phyloP scores from a whole-genome alignment of 2,329 filamentous ascomycete species.

The Fusarium verrucosum region DNA sequence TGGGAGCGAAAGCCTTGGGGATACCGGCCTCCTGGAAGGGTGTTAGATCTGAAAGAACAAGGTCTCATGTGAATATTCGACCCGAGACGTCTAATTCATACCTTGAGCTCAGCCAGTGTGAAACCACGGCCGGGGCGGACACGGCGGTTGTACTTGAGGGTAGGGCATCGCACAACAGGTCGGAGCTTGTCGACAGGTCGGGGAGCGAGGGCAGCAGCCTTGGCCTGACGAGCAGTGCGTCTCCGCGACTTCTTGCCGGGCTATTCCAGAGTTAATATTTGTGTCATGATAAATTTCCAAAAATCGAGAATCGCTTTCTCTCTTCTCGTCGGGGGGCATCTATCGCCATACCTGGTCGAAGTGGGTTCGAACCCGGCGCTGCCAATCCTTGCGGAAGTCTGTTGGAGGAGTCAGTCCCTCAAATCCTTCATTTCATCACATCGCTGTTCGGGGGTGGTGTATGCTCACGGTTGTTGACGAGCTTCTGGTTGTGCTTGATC shows the following conservation, averaged over 20 bases:
- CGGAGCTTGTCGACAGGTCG: conserved; percentile 97
- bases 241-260: conserved; percentile 95
- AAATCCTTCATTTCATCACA: conserved; percentile 39
- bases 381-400: conserved; percentile 99
- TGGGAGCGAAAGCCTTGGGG: conserved; percentile 90
- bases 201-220: conserved; percentile 94
- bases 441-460: conserved; percentile 43
- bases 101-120: conserved; percentile 97
- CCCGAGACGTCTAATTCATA: conserved; percentile 57
- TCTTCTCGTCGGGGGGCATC: conserved; percentile 24
- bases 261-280: conserved; percentile 62
- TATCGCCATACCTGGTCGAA: conserved; percentile 91
- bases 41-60: conserved; percentile 47
- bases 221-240: conserved; percentile 88
- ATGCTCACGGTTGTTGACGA: conserved; percentile 90
- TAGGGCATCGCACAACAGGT: conserved; percentile 96
- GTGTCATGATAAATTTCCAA: conserved; percentile 28
- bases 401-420: conserved; percentile 54
- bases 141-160: conserved; percentile 99
- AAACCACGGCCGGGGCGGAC: conserved; percentile 97
- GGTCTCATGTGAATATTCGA: neutral
- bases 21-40: conserved; percentile 86
- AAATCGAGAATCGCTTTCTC: conserved; percentile 21
- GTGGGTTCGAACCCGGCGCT: conserved; percentile 97
- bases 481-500: conserved; percentile 99